These are phyloP conservation scores for Fusarium nygamai DNA, from an alignment of 2,329 filamentous ascomycete species.

Conservation along the genomic window DNA sequence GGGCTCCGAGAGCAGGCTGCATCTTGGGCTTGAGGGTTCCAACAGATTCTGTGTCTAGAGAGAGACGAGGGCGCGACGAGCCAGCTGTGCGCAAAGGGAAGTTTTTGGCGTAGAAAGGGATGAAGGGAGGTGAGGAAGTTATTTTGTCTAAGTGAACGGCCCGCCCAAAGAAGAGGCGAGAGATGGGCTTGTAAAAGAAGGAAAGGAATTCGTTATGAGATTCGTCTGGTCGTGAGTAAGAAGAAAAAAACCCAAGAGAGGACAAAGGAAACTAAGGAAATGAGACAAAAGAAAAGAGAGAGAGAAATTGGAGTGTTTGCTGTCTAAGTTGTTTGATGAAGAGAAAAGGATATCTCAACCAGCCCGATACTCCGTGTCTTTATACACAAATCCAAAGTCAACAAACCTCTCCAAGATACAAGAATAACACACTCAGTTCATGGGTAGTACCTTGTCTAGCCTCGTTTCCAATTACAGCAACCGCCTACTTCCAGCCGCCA, in stretches of 20 bases:
- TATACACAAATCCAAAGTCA: constrained; percentile 37
- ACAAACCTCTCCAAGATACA: constrained; percentile 1
- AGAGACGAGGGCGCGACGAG: constrained; percentile 54
- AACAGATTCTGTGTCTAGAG: constrained; percentile 51
- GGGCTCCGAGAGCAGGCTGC: constrained; percentile 70
- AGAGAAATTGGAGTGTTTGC: constrained; percentile 23
- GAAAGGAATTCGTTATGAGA: constrained; percentile 15
- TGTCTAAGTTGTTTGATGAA: constrained; percentile 39
- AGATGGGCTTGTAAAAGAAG: constrained; percentile 2
- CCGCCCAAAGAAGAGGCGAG: constrained; percentile 39
- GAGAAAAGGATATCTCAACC: constrained; percentile 19
- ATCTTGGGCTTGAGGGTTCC: constrained; percentile 48
- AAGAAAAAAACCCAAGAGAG: constrained; percentile 38
- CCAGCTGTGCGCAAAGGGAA: constrained; percentile 54
- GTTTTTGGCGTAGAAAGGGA: constrained; percentile 55
- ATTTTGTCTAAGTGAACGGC: constrained; percentile 44
- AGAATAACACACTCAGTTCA: not conserved
- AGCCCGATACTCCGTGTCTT: constrained; percentile 26
- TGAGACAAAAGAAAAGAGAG: constrained; percentile 38
- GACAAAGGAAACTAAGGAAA: constrained; percentile 43
- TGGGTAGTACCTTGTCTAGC: constrained; percentile 29
- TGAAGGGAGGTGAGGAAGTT: constrained; percentile 45
- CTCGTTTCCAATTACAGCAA: constrained; percentile 41
- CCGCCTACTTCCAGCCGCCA: constrained; percentile 35
- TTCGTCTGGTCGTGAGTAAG: constrained; percentile 29